phyloP scores from a whole-genome alignment of 306 rosid genomes.

The Chamaecrista fasciculata region DNA sequence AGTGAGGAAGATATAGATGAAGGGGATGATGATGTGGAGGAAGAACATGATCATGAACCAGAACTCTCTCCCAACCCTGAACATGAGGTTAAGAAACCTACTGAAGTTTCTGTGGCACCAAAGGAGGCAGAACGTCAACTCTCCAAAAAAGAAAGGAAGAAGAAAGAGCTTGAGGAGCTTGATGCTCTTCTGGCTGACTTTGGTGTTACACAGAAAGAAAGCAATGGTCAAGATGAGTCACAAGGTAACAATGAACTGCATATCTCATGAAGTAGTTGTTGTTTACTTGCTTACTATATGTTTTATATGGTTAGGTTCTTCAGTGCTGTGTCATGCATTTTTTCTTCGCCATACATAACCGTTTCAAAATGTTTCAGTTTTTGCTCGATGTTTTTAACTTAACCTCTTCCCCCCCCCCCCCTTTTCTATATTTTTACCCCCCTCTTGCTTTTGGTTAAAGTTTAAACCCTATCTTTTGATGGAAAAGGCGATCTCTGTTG shows the following conservation, averaged over 20 bases:
- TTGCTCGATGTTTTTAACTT: background rate
- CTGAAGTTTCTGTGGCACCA: constrained; percentile 51
- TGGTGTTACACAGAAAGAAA: constrained; percentile 63
- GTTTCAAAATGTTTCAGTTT: background rate
- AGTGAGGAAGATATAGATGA: constrained; percentile 90
- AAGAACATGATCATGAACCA: constrained; percentile 70
- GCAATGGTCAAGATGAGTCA: constrained; percentile 61
- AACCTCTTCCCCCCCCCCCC: too few relatives aligned
- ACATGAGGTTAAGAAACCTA: constrained; percentile 50
- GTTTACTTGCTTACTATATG: background rate
- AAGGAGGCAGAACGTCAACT: constrained; percentile 87
- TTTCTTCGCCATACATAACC: background rate
- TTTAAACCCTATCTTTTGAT: background rate
- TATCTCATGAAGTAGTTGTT: constrained; percentile 6
- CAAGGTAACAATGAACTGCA: constrained; percentile 47
- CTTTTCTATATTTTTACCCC: background rate
- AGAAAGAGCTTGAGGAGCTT: constrained; percentile 94
- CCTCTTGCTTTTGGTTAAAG: too few relatives aligned
- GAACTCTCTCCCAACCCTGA: constrained; percentile 50
- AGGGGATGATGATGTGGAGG: constrained; percentile 85
- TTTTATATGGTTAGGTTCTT: background rate
- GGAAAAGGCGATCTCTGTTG: background rate
- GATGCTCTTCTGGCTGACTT: constrained; percentile 96
- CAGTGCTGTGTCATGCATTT: background rate
- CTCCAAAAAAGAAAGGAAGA: constrained; percentile 87